Conservation (phyloP, 192 early-diverging fungal genomes). For the Backusella liffmaniae region DNA sequence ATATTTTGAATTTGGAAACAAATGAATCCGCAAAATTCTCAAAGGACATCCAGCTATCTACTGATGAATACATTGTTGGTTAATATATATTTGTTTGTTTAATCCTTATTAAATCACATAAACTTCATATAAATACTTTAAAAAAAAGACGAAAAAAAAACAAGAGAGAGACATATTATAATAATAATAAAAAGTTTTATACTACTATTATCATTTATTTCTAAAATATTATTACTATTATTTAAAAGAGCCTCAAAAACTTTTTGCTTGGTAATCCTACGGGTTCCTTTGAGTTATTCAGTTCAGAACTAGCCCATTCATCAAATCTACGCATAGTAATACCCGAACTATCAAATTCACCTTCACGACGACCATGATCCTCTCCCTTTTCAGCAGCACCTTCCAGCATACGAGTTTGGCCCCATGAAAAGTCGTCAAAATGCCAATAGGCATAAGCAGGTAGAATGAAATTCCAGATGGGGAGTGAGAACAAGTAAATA, state of each 20-base stretch:
- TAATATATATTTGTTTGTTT: conserved; percentile 32
- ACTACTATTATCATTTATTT: not conserved
- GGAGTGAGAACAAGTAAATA: conserved; percentile 51
- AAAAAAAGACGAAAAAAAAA: not conserved
- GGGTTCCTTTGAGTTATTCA: not conserved
- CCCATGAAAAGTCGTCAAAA: conserved; percentile 90
- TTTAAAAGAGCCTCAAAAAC: not conserved
- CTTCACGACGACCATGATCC: conserved; percentile 64
- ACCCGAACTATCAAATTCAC: conserved; percentile 73
- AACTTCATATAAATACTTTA: not conserved
- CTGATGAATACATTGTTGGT: conserved; percentile 83
- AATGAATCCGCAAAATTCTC: conserved; percentile 69
- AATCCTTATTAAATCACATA: not conserved
- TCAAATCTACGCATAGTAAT: conserved; percentile 76
- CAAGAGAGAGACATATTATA: not conserved
- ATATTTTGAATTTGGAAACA: conserved; percentile 52
- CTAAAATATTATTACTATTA: not conserved
- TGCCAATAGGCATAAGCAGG: conserved; percentile 86
- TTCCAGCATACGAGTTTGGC: conserved; percentile 70
- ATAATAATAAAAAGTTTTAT: not conserved
- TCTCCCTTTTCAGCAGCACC: conserved; percentile 54
- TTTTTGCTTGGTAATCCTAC: not conserved
- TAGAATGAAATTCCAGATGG: conserved; percentile 79
- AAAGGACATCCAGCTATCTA: conserved; percentile 64
- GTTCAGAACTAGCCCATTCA: conserved; percentile 51